phyloP scores from a whole-genome alignment of 768 basidiomycete species.

The Lentinula sp. region DNA sequence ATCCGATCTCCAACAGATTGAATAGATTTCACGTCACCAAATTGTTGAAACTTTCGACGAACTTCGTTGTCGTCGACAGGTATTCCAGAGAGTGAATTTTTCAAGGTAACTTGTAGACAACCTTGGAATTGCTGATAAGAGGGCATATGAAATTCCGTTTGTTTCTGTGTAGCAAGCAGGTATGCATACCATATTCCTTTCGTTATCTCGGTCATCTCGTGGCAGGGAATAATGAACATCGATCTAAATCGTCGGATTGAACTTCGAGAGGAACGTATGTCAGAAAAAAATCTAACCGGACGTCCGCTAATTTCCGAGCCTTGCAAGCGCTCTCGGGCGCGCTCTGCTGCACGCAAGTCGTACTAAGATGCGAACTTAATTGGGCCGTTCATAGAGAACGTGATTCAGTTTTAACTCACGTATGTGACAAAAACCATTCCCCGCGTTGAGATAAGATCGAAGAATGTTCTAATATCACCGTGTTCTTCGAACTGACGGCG shows the following conservation, averaged over 20 bases:
- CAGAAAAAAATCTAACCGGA: slow-evolving; percentile 51
- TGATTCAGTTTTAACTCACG: slow-evolving; percentile 49
- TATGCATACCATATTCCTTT: slow-evolving; percentile 76
- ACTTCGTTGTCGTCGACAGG: slow-evolving; percentile 82
- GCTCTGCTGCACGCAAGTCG: slow-evolving; percentile 89
- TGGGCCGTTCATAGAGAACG: background rate
- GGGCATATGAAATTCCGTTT: background rate
- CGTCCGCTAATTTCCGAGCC: slow-evolving; percentile 83
- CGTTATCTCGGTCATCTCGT: slow-evolving; percentile 74
- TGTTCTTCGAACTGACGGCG: slow-evolving; percentile 84
- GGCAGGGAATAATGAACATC: slow-evolving; percentile 98
- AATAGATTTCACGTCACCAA: slow-evolving; percentile 85
- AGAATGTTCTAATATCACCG: slow-evolving; percentile 96
- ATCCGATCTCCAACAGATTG: slow-evolving; percentile 55
- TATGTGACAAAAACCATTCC: slow-evolving; percentile 99
- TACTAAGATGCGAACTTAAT: slow-evolving; percentile 42
- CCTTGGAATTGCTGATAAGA: slow-evolving; percentile 68
- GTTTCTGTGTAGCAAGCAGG: background rate
- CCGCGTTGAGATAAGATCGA: slow-evolving; percentile 88
- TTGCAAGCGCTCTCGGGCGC: slow-evolving; percentile 87
- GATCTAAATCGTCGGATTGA: slow-evolving; percentile 49
- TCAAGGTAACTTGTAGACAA: slow-evolving; percentile 71
- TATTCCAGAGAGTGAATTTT: slow-evolving; percentile 62
- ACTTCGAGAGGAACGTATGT: background rate
- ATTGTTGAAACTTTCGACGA: slow-evolving; percentile 78